phyloP scores from a whole-genome alignment of 148 eudicot species.

The Linanthus parryae region DNA sequence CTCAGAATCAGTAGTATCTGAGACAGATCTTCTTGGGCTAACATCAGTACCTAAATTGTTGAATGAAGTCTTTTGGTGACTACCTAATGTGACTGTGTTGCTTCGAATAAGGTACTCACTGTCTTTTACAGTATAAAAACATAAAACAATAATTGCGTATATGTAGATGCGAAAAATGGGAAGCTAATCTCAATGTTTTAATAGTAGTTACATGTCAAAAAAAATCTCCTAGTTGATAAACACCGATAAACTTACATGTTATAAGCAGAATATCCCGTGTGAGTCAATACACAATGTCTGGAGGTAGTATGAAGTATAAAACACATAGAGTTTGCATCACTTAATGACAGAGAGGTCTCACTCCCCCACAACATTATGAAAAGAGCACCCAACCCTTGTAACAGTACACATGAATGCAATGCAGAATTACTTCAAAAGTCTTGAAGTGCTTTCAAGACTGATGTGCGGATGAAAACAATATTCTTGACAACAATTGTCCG shows the following conservation, averaged over 20 bases:
- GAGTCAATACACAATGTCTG: no score
- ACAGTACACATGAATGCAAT: no score
- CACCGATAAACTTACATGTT: background rate
- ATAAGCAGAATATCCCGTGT: no score
- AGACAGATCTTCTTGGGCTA: constrained; percentile 18
- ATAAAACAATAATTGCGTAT: constrained; percentile 11
- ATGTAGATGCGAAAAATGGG: constrained; percentile 11
- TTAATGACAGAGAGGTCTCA: no score
- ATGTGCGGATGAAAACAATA: no score
- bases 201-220: background rate
- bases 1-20: constrained; percentile 19
- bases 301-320: no score
- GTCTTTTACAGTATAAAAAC: constrained; percentile 47
- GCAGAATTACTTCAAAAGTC: no score
- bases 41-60: constrained; percentile 16
- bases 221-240: background rate
- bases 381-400: no score
- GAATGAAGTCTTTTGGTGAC: constrained; percentile 13
- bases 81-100: constrained; percentile 10
- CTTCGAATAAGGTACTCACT: constrained; percentile 35
- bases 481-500: no score
- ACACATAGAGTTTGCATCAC: no score
- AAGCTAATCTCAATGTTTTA: background rate
- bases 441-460: no score
- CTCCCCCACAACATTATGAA: no score